Evolutionary conservation across 1,284 basidiomycete genomes (phyloP).

Genomic region (Sanghuangporus sanghuang): DNA sequence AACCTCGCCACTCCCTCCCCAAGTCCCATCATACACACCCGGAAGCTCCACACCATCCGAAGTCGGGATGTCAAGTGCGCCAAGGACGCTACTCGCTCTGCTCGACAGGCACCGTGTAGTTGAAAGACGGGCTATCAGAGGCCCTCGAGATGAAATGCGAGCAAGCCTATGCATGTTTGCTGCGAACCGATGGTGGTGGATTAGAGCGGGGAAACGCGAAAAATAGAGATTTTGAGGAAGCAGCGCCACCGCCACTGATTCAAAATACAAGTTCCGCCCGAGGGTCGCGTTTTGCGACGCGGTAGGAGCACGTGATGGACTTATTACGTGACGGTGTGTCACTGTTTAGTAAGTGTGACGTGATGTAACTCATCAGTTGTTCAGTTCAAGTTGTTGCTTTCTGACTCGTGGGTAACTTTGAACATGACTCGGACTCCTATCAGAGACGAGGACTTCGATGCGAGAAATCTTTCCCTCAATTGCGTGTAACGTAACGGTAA

Average conservation of each 20-base stretch:
- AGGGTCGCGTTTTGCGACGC: neutral
- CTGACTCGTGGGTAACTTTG: too few relatives aligned
- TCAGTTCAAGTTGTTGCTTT: neutral
- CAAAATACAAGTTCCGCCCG: neutral
- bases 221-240: neutral
- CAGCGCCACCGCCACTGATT: neutral
- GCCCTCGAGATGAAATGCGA: neutral
- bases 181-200: neutral
- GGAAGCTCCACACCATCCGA: conserved; percentile 41
- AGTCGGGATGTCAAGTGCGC: conserved; percentile 55
- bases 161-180: neutral
- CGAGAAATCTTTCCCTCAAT: too few relatives aligned
- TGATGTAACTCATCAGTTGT: neutral
- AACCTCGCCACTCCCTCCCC: conserved; percentile 71
- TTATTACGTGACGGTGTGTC: neutral
- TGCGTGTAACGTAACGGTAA: too few relatives aligned
- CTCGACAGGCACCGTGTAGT: conserved; percentile 39
- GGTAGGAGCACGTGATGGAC: neutral
- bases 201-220: neutral
- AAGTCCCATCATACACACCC: conserved; percentile 75
- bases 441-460: neutral
- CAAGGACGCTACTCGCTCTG: conserved; percentile 60
- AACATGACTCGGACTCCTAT: neutral
- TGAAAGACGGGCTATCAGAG: neutral
- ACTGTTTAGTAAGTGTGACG: neutral